phyloP scores from a whole-genome alignment of 306 rosid genomes.

The Malus fusca region DNA sequence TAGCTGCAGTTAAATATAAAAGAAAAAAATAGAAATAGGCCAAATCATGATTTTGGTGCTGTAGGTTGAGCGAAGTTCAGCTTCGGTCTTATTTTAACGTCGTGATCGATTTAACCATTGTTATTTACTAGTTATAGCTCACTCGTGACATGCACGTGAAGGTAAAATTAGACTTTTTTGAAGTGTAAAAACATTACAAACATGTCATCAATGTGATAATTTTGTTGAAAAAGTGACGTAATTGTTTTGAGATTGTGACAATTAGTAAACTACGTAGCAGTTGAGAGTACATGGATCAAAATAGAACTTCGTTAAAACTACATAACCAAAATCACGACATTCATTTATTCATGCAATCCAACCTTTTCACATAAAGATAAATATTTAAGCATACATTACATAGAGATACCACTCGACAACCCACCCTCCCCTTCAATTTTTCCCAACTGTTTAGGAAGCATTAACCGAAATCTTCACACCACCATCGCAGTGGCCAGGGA shows the following conservation, averaged over 20 bases:
- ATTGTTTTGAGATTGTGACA: too few species aligned
- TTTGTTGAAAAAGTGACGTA: too few species aligned
- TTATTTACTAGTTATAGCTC: not conserved
- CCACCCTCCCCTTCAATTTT: not conserved
- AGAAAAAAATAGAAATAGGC: not conserved
- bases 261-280: too few species aligned
- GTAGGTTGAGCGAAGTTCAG: not conserved
- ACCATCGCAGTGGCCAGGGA: conserved; percentile 9
- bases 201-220: too few species aligned
- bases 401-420: not conserved
- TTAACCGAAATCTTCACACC: conserved; percentile 5
- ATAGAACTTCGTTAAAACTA: too few species aligned
- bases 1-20: not conserved
- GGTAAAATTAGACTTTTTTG: too few species aligned
- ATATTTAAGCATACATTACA: not conserved
- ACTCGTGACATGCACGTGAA: not conserved
- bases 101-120: not conserved
- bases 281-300: too few species aligned
- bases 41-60: not conserved
- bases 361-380: not conserved
- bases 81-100: not conserved
- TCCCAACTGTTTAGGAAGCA: not conserved
- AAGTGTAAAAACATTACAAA: too few species aligned
- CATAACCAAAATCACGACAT: not conserved
- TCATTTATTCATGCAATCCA: not conserved